A percentile compares a stretch with the other conserved stretches of the same genome.
phyloP scores from a whole-genome alignment of 2,329 filamentous ascomycete species.

The Penicillium sp. region DNA sequence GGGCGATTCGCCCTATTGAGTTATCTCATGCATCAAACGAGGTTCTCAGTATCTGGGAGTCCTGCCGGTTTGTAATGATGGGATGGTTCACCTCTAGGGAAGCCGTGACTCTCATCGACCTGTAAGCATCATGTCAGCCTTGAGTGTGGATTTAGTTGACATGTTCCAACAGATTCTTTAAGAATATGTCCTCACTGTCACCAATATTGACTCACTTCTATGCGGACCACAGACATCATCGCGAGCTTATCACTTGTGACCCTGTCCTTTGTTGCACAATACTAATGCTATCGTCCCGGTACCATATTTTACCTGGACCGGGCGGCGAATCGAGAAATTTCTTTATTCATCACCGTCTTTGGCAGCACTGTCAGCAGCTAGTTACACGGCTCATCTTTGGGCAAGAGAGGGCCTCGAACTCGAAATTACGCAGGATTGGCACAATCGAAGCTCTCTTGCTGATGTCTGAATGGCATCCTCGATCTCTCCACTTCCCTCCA shows the following conservation, averaged over 20 bases:
- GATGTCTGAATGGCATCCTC: conserved; percentile 63
- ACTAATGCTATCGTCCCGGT: conserved; percentile 60
- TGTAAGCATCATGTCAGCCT: conserved; percentile 38
- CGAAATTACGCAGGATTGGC: conserved; percentile 55
- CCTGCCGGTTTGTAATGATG: conserved; percentile 60
- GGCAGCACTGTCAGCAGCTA: conserved; percentile 60
- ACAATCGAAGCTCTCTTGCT: conserved; percentile 60
- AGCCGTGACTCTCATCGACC: conserved; percentile 58
- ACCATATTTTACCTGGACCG: conserved; percentile 50
- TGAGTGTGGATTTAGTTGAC: background rate
- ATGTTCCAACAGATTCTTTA: conserved; percentile 49
- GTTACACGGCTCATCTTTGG: conserved; percentile 60
- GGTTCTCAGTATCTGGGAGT: conserved; percentile 53
- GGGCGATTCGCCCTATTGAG: conserved; percentile 32
- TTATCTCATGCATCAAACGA: conserved; percentile 38
- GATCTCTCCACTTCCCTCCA: conserved; percentile 59
- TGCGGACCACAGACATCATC: conserved; percentile 54
- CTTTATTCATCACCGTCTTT: conserved; percentile 59
- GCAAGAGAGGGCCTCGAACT: conserved; percentile 57
- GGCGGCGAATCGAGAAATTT: conserved; percentile 56
- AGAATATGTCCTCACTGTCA: conserved; percentile 57
- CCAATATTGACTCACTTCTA: conserved; percentile 58
- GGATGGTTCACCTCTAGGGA: conserved; percentile 62
- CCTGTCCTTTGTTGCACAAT: conserved; percentile 60
- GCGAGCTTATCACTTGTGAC: conserved; percentile 55